Conservation (phyloP, 495 filamentous ascomycete genomes). For the Cladorrhinum samala region DNA sequence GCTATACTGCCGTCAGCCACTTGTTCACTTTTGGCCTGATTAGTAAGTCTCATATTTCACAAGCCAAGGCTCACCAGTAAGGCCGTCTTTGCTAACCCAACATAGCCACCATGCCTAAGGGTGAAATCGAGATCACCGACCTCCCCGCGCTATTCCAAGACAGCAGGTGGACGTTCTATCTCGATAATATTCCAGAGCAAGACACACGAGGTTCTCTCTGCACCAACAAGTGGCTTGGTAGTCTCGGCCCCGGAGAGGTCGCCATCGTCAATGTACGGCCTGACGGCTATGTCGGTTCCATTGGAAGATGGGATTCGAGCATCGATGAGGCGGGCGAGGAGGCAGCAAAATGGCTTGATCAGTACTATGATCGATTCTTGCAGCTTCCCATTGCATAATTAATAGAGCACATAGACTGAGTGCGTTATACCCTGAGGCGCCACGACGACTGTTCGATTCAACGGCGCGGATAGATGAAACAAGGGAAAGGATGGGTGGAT, state of each 20-base stretch:
- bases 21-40: conserved; percentile 54
- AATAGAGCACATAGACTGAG: neutral
- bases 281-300: conserved; percentile 61
- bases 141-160: conserved; percentile 50
- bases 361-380: conserved; percentile 54
- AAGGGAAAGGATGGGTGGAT: too few species aligned
- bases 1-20: conserved; percentile 55
- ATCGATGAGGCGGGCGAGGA: conserved; percentile 37
- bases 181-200: conserved; percentile 49
- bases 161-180: conserved; percentile 64
- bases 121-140: conserved; percentile 54
- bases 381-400: conserved; percentile 25
- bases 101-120: conserved; percentile 48
- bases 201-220: conserved; percentile 46
- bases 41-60: conserved; percentile 31
- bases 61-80: too few species aligned
- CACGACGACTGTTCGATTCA: too few species aligned
- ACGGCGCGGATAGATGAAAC: too few species aligned
- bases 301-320: conserved; percentile 46
- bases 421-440: neutral
- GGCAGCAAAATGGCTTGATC: conserved; percentile 51
- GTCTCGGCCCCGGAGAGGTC: conserved; percentile 42
- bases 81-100: neutral
- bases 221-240: conserved; percentile 59
- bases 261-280: conserved; percentile 58